These are phyloP conservation scores for Entelexis paramagnoliae DNA, from an alignment of 1,139 yeast species.

Conservation along the genomic window DNA sequence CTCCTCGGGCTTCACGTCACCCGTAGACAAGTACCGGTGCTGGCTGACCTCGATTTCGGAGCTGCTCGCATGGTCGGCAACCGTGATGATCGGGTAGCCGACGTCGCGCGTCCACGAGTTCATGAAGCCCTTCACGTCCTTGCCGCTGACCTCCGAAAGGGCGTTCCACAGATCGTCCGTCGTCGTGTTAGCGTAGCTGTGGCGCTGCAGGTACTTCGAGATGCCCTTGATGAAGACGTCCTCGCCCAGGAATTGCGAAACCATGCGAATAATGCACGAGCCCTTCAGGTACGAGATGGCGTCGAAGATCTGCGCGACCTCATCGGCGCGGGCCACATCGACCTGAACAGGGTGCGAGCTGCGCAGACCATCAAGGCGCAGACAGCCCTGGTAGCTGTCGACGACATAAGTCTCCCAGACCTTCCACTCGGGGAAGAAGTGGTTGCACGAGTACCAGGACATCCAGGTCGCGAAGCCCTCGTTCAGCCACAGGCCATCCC, in stretches of 20 bases:
- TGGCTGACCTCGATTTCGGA: slow-evolving; percentile 44
- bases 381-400: slow-evolving; percentile 59
- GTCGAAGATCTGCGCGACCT: slow-evolving; percentile 79
- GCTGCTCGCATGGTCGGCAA: slow-evolving; percentile 33
- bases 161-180: slow-evolving; percentile 76
- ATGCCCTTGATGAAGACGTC: slow-evolving; percentile 71
- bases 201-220: slow-evolving; percentile 56
- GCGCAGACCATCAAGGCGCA: slow-evolving; percentile 62
- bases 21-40: slow-evolving; percentile 67
- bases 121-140: slow-evolving; percentile 65
- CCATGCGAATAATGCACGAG: slow-evolving; percentile 67
- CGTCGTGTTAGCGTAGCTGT: slow-evolving; percentile 66
- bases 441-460: slow-evolving; percentile 69
- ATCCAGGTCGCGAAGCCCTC: slow-evolving; percentile 93
- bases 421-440: slow-evolving; percentile 77
- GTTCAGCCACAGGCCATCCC: slow-evolving; percentile 88
- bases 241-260: slow-evolving; percentile 64
- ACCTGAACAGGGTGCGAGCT: slow-evolving; percentile 83
- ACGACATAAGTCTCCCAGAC: slow-evolving; percentile 67
- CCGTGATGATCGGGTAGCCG: slow-evolving; percentile 74
- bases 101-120: slow-evolving; percentile 71
- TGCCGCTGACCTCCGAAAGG: slow-evolving; percentile 52
- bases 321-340: slow-evolving; percentile 69
- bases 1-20: slow-evolving; percentile 65
- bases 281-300: slow-evolving; percentile 79